phyloP scores from a whole-genome alignment of 148 eudicot species.

The Selenicereus undatus region DNA sequence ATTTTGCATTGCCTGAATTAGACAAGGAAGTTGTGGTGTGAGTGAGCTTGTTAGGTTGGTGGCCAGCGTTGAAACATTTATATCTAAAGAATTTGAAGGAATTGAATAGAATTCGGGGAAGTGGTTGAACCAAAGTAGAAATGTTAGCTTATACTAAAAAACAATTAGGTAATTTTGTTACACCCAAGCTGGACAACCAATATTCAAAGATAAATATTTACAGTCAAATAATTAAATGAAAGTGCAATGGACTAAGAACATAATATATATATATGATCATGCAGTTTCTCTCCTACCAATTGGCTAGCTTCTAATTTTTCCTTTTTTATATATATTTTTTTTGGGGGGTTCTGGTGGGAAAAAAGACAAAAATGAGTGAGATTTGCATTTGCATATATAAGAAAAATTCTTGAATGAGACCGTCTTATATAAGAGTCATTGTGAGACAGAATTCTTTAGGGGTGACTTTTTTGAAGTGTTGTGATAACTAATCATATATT shows the following conservation, averaged over 20 bases:
- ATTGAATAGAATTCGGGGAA: not conserved
- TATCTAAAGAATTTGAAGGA: not conserved
- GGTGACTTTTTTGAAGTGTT: too few relatives aligned
- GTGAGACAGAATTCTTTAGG: too few relatives aligned
- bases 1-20: constrained; percentile 2
- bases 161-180: constrained; percentile 31
- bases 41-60: not conserved
- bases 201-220: not conserved
- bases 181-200: constrained; percentile 24
- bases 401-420: too few relatives aligned
- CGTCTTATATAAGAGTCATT: too few relatives aligned
- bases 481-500: too few relatives aligned
- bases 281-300: not conserved
- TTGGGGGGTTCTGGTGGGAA: too few relatives aligned
- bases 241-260: not conserved
- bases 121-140: constrained; percentile 30
- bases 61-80: constrained; percentile 5
- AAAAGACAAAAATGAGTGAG: too few relatives aligned
- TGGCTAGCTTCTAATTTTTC: not conserved
- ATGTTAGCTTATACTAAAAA: constrained; percentile 12
- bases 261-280: too few relatives aligned
- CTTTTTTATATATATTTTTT: not conserved
- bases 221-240: not conserved
- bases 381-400: too few relatives aligned
- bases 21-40: not conserved